Conservation (phyloP, 305 asterid species). For the Fraxinus greggii region DNA sequence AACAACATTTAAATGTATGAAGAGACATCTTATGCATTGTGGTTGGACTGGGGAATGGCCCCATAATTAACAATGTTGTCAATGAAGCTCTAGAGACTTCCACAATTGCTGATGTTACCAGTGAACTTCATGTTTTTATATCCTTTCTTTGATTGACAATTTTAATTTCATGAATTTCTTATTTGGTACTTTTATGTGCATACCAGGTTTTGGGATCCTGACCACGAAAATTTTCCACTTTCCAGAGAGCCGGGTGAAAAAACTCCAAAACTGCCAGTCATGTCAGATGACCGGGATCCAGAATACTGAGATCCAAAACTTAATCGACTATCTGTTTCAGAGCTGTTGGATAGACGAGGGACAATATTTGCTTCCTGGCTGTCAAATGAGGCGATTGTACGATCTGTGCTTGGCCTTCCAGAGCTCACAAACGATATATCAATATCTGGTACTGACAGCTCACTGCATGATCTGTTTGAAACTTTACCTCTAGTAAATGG, state of each 20-base stretch:
- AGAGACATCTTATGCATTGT: background rate
- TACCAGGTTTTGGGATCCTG: conserved; percentile 15
- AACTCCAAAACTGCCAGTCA: conserved; percentile 3
- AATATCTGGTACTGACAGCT: background rate
- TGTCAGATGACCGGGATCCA: background rate
- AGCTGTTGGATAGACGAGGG: conserved; percentile 9
- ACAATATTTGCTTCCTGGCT: background rate
- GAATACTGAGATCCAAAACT: conserved; percentile 11
- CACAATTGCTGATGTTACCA: background rate
- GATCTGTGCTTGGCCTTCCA: conserved; percentile 22
- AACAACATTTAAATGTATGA: background rate
- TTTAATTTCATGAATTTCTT: background rate
- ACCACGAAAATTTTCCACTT: conserved; percentile 15
- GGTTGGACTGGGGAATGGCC: background rate
- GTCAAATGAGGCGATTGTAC: background rate
- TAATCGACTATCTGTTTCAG: background rate
- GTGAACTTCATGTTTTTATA: background rate
- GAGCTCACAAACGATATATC: conserved; percentile 16
- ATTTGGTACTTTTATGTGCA: background rate
- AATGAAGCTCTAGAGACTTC: background rate
- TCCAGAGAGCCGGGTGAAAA: conserved; percentile 4
- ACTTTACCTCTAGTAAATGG: conserved; percentile 13
- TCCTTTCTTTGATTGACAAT: background rate
- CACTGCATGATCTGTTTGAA: conserved; percentile 3
- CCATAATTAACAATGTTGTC: background rate